Conservation (phyloP, 2,329 filamentous ascomycete genomes). For the Parascedosporium putredinis region DNA sequence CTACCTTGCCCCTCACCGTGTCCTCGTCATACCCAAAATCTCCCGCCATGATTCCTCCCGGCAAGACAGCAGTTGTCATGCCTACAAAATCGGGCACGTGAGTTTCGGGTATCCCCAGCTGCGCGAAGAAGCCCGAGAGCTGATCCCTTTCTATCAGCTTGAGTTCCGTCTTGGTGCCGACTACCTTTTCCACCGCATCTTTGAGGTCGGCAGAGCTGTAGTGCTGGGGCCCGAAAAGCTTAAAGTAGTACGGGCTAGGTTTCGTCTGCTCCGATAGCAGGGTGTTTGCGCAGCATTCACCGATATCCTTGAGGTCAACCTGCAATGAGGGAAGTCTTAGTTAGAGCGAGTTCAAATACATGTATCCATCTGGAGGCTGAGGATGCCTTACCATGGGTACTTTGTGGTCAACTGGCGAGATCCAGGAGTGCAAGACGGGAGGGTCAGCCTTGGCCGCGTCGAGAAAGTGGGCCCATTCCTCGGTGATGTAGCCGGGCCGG, state of each 20-base stretch:
- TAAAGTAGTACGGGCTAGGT: slow-evolving; percentile 13
- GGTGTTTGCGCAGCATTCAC: slow-evolving; percentile 15
- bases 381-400: slow-evolving; percentile 20
- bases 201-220: slow-evolving; percentile 21
- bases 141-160: slow-evolving; percentile 14
- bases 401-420: slow-evolving; percentile 17
- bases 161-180: slow-evolving; percentile 16
- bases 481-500: slow-evolving; percentile 13
- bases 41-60: slow-evolving; percentile 16
- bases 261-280: slow-evolving; percentile 12
- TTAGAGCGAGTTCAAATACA: no score
- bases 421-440: slow-evolving; percentile 16
- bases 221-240: slow-evolving; percentile 18
- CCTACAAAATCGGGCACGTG: slow-evolving; percentile 19
- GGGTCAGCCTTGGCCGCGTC: slow-evolving; percentile 13
- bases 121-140: slow-evolving; percentile 16
- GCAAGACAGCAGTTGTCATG: slow-evolving; percentile 16
- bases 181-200: slow-evolving; percentile 17
- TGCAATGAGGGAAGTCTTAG: no score
- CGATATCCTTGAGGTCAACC: slow-evolving; percentile 21
- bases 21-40: slow-evolving; percentile 16
- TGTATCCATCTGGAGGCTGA: background rate
- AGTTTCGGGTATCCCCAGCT: slow-evolving; percentile 14
- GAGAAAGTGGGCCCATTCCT: slow-evolving; percentile 13
- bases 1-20: slow-evolving; percentile 15